Percentiles rank a stretch among this genome's conserved stretches.
phyloP scores from a whole-genome alignment of 2,329 filamentous ascomycete genomes.

The Colletotrichum abscissum region DNA sequence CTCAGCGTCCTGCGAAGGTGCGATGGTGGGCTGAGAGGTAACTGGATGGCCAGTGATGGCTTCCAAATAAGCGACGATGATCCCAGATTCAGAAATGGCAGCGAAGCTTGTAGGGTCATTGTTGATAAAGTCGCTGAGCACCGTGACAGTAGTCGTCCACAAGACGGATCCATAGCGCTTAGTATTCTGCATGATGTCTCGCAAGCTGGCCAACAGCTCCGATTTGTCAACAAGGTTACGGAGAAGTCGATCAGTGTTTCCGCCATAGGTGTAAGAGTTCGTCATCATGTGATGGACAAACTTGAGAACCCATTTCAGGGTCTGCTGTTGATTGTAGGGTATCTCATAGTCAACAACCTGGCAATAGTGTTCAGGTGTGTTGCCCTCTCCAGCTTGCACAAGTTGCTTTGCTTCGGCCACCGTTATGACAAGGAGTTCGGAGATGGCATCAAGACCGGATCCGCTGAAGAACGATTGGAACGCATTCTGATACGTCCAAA shows the following conservation, averaged over 20 bases:
- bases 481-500: conserved; percentile 86
- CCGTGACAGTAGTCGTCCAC: conserved; percentile 94
- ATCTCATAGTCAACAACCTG: conserved; percentile 92
- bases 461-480: conserved; percentile 85
- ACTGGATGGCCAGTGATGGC: conserved; percentile 74
- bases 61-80: conserved; percentile 88
- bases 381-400: conserved; percentile 76
- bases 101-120: conserved; percentile 98
- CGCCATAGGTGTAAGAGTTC: conserved; percentile 75
- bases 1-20: conserved; percentile 40
- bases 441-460: conserved; percentile 88
- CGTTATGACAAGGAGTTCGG: conserved; percentile 85
- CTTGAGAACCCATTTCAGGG: conserved; percentile 92
- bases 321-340: conserved; percentile 92
- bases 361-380: conserved; percentile 76
- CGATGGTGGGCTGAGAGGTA: conserved; percentile 45
- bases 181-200: conserved; percentile 84
- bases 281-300: conserved; percentile 96
- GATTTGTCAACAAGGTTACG: conserved; percentile 96
- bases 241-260: conserved; percentile 88
- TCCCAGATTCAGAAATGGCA: conserved; percentile 91
- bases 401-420: conserved; percentile 76
- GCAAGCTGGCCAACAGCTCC: conserved; percentile 81
- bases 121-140: conserved; percentile 96
- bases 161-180: conserved; percentile 88